These are phyloP conservation scores for Hypericum perforatum DNA, from an alignment of 345 rosid genomes.

Conservation along the genomic window DNA sequence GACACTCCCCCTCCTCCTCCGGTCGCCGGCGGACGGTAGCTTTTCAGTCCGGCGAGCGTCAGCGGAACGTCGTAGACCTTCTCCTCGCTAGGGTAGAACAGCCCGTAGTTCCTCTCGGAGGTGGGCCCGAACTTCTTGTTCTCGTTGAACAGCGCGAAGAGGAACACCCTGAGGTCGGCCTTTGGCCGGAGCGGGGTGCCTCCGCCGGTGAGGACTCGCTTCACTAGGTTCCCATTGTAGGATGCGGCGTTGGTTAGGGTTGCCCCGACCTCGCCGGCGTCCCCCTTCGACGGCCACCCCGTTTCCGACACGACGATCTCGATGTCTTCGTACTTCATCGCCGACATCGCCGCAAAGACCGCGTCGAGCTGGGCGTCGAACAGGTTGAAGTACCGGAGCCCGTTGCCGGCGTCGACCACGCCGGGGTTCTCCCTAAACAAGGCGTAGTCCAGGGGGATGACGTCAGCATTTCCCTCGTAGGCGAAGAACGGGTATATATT, in stretches of 20 bases:
- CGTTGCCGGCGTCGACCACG: conserved; percentile 73
- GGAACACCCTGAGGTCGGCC: conserved; percentile 76
- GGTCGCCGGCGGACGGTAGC: conserved; percentile 11
- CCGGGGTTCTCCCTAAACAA: conserved; percentile 86
- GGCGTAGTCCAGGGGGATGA: conserved; percentile 82
- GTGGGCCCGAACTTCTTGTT: conserved; percentile 66
- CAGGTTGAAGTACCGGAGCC: conserved; percentile 64
- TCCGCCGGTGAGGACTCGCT: conserved; percentile 64
- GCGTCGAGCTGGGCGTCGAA: conserved; percentile 98
- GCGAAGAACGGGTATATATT: conserved; percentile 93
- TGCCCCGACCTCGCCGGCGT: conserved; percentile 68
- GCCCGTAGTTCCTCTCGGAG: conserved; percentile 89
- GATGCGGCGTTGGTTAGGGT: conserved; percentile 59
- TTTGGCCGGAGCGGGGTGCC: conserved; percentile 80
- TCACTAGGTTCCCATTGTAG: conserved; percentile 84
- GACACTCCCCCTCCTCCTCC: conserved; percentile 8
- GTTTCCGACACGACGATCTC: conserved; percentile 72
- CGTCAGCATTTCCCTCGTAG: conserved; percentile 82
- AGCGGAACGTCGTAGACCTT: conserved; percentile 83
- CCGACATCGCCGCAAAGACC: conserved; percentile 80
- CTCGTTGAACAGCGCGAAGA: conserved; percentile 92
- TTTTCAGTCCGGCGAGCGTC: conserved; percentile 45
- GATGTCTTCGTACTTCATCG: conserved; percentile 66
- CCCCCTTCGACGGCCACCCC: conserved; percentile 95
- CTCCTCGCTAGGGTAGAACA: conserved; percentile 62